Percentiles rank a stretch among this genome's conserved stretches.
These are phyloP conservation scores for Boletus huronensis DNA, from an alignment of 768 basidiomycete genomes.

Conservation along the genomic window DNA sequence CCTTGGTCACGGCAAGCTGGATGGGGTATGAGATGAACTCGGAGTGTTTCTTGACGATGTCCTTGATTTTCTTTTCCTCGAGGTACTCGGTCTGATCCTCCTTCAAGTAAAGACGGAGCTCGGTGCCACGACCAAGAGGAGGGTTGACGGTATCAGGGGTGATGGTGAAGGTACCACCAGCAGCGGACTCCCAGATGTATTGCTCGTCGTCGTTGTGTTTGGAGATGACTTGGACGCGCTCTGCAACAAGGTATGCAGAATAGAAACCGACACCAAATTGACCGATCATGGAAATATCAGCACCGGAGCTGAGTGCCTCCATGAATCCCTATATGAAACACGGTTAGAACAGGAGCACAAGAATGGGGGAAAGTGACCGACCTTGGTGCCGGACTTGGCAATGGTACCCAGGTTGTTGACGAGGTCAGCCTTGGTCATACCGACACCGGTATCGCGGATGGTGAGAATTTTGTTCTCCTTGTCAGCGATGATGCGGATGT, in stretches of 20 bases:
- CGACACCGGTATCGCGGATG: conserved; percentile 94
- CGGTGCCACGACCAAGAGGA: conserved; percentile 89
- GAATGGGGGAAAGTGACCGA: conserved; percentile 26
- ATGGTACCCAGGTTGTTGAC: conserved; percentile 99
- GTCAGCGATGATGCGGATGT: conserved; percentile 92
- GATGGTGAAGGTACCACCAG: conserved; percentile 99
- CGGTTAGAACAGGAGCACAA: conserved; percentile 7
- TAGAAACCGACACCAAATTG: conserved; percentile 99
- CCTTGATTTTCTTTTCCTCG: conserved; percentile 99
- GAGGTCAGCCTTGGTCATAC: conserved; percentile 99
- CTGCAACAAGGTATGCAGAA: conserved; percentile 98
- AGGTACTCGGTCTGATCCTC: conserved; percentile 99
- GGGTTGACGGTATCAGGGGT: conserved; percentile 89
- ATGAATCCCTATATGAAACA: conserved; percentile 78
- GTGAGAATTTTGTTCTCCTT: conserved; percentile 90
- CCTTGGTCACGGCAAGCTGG: conserved; percentile 97
- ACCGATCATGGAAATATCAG: conserved; percentile 95
- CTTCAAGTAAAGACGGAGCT: conserved; percentile 91
- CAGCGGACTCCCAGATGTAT: conserved; percentile 99
- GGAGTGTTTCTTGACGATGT: conserved; percentile 99
- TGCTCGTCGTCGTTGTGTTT: conserved; percentile 99
- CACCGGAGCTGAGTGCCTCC: conserved; percentile 92
- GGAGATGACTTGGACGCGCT: conserved; percentile 96
- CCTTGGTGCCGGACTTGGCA: conserved; percentile 93
- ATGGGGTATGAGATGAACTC: conserved; percentile 99